A percentile compares a stretch with the other conserved stretches of the same genome.
Evolutionary conservation across 495 filamentous ascomycete species (phyloP).

Genomic region (Annulohypoxylon maeteangense): DNA sequence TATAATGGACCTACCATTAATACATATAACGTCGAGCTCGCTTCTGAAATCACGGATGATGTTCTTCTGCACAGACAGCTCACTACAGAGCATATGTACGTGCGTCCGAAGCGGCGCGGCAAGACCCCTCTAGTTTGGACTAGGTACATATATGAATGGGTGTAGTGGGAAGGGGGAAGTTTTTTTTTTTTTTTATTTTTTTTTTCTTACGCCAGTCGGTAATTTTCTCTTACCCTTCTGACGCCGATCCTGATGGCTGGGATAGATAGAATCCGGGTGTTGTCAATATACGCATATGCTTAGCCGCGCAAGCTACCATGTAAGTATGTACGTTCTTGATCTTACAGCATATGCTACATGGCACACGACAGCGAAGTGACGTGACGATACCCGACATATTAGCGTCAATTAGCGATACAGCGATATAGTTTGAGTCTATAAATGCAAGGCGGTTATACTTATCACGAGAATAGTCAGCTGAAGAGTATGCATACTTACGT

Average conservation of each 20-base stretch:
- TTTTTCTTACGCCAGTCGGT: neutral
- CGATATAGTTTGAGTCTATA: neutral
- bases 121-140: constrained; percentile 16
- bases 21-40: neutral
- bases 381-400: constrained; percentile 30
- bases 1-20: neutral
- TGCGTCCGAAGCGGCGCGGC: constrained; percentile 6
- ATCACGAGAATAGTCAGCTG: constrained; percentile 1
- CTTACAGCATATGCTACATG: constrained; percentile 16
- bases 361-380: constrained; percentile 29
- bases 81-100: constrained; percentile 5
- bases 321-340: constrained; percentile 6
- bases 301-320: constrained; percentile 27
- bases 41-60: neutral
- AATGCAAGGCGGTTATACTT: constrained; percentile 7
- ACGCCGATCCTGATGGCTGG: constrained; percentile 9
- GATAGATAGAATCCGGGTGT: neutral
- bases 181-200: neutral
- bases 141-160: neutral
- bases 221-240: neutral
- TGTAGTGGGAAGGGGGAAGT: constrained; percentile 5
- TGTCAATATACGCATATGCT: neutral
- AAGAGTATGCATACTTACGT: neutral
- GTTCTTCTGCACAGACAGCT: constrained; percentile 7
- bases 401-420: neutral